Base-by-base conservation (phyloP, 2,329 filamentous ascomycete genomes). In the Aspergillus tamarii region DNA sequence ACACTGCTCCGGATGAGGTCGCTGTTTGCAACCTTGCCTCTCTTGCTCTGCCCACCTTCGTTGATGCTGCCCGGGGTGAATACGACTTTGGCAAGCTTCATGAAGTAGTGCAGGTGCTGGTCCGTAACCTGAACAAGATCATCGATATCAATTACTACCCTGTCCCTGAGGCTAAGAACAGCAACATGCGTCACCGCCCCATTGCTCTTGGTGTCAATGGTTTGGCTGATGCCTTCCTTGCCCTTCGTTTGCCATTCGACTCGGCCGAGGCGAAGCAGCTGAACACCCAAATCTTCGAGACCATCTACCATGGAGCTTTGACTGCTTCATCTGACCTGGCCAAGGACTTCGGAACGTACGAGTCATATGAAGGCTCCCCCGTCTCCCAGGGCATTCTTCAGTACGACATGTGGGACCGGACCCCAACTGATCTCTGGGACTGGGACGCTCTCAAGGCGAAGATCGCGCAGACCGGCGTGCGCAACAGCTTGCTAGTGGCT, bases 281-380 rank as follows among this genome's bases (percentile, higher is more conserved):
- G 75, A 99, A 99, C 86, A 94, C 91, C 76, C 93, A 99, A 81
- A 98, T 99, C 80, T 99, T 99, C 70, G 95, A 99, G 86, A 99
- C 95, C 67, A 97, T 99, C 80, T 99, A 99, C 84, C 95, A 99
- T 79, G 95, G 90, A 77, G 92, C 93, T 62, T 84, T 98, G 67
- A 97, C 94, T 61, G 91, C 93, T 26, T 99, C 95, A 0, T 89
- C 91, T 75, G 89, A 97, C 63, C 83, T 98, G 69, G 93, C 95
- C 66, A 91, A 93, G 84, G 84, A 91, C 70, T 82, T 94, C 63
- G 95, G 95, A 4, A 80, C 93, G 7, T 99, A 99, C 81, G 86
- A 90, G 70, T 93, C 93, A 4, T 99, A 97, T 77, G 87, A 94
- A 78, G 95, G 95, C 66, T 97, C 93, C 32, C 95, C 95, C 34